Evolutionary conservation across 2,329 filamentous ascomycete species (phyloP), one percentile per base, ranked within the genome.

Genomic region (Colletotrichum horii): DNA sequence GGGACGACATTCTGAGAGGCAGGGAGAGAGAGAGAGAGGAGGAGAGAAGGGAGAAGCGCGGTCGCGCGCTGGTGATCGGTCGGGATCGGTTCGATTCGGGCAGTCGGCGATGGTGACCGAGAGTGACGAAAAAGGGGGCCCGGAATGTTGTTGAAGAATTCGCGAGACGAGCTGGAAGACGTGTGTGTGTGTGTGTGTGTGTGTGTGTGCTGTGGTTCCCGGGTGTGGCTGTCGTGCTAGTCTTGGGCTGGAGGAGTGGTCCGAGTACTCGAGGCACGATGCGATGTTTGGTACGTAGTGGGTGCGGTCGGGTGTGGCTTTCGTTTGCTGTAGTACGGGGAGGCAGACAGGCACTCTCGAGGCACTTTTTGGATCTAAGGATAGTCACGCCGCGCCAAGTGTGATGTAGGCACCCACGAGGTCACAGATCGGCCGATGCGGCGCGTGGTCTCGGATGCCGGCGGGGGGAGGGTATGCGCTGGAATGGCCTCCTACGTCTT

Each of bases 1-100:
- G 91, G 55, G 93, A 93, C 80, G 91, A 89, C 84, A 86, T 86
- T 38, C 26, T 73, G 38, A 43, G 34, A 76, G 15, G 56, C 15
- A 22, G 16, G 62, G 43, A 66, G 38, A 36, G 19, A 28, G 61
- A 48, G 30, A 16, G 16, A 5, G 52, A 32, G 24, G 32, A 26
- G 36, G 32, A 26, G 38, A 48, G 28, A 24, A 26, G 48, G 24
- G 43, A 34, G 55, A 34, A 32, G 69, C 55, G 72, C 67, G 26
- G 36, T 52, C 56, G 71, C 71, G 43, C 71, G 52, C 48, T 58
- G 67, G 19, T 60, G 36, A 36, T 38, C 55, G 38, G 28, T 71
- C 26, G 36, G 38, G 32, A 32, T 61, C 36, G 70, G 64, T 52
- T 60, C 62, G 61, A 55, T 62, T 71, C 32, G n/a, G 61, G 52